Base-by-base conservation (phyloP, 495 filamentous ascomycete species). In the Barbatosphaeria neglecta region DNA sequence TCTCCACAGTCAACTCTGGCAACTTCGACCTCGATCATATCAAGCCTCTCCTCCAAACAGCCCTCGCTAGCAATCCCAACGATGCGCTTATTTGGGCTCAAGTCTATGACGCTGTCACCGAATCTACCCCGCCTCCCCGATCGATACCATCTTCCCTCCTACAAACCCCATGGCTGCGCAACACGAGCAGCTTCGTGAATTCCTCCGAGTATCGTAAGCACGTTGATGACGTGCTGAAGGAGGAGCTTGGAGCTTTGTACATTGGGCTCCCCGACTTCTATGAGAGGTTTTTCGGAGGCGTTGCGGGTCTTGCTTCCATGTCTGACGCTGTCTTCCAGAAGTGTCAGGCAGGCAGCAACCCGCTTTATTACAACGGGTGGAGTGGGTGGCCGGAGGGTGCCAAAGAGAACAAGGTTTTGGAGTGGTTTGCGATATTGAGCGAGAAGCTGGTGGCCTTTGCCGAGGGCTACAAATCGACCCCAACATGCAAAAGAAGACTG, bases 181-280 rank as follows among this genome's bases (percentile, higher is more conserved):
- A 71, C 44, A 65, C 62, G 39, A 54, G 60, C 53, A 65, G 65
- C 50, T 66, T 69, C 48, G 58, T 48, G 35, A 66, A 71, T 47
- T 65, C 63, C 20, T 70, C 64, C 24, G 60, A 74, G 53, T 48
- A 65, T 47, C 57, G 59, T 45, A 60, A 63, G 48, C 38, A 73
- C 50, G 46, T 73, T 23, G 62, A 72, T 54, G 45, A 38, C 22
- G 54, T 68, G 19, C 51, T 75, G 13, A 67, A 59, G 54, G 46
- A 57, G 49, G 64, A 70, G 45, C 53, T 70, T 41, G 57, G 64
- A 25, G 6, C 58, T 48, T 48, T 60, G 46, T 66, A 66, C 50
- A 52, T 65, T 44, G 59, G 60, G 48, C 50, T 69, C 45, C 57
- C 41, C 53, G 11, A 40, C 48, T 70, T 66, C 46, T 49, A 54